A percentile compares a stretch with the other conserved stretches of the same genome.
phyloP scores from a whole-genome alignment of 352 stramenopile species.

The Globisporangium viniferum region DNA sequence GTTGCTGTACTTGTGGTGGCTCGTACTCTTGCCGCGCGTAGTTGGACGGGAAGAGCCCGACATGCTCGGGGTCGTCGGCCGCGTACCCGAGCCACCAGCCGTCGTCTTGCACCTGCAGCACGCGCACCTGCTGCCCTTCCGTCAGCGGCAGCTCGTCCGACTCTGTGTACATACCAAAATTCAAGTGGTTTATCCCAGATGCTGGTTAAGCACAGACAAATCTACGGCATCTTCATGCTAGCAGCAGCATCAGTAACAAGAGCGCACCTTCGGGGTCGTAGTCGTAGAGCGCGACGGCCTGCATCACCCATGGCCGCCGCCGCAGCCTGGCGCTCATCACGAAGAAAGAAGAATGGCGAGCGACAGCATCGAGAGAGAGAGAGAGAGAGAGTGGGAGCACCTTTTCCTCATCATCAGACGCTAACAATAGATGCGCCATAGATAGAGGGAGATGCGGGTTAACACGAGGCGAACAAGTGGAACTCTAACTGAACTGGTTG shows the following conservation, averaged over 20 bases:
- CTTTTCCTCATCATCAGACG: background rate
- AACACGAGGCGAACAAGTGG: background rate
- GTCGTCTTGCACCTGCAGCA: slow-evolving; percentile 53
- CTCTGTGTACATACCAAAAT: slow-evolving; percentile 25
- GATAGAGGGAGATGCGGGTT: background rate
- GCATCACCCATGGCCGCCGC: slow-evolving; percentile 23
- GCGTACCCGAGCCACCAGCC: slow-evolving; percentile 59
- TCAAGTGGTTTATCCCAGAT: background rate
- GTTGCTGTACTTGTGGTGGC: background rate
- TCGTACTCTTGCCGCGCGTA: slow-evolving; percentile 39
- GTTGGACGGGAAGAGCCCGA: slow-evolving; percentile 65
- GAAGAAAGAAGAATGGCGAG: background rate
- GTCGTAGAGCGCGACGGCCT: slow-evolving; percentile 56
- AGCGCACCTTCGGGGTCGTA: slow-evolving; percentile 50
- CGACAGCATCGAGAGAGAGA: background rate
- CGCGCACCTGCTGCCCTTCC: slow-evolving; percentile 41
- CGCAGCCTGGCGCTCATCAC: slow-evolving; percentile 3
- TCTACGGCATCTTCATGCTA: background rate
- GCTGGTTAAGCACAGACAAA: background rate
- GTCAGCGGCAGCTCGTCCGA: slow-evolving; percentile 51
- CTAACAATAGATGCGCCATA: slow-evolving; percentile 5
- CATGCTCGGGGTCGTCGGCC: slow-evolving; percentile 21
- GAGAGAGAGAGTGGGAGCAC: too few species aligned
- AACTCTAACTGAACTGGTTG: background rate
- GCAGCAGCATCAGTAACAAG: background rate